A percentile compares a stretch with the other conserved stretches of the same genome.
Conservation (phyloP, 495 filamentous ascomycete species). For the Alectoria sarmentosa region DNA sequence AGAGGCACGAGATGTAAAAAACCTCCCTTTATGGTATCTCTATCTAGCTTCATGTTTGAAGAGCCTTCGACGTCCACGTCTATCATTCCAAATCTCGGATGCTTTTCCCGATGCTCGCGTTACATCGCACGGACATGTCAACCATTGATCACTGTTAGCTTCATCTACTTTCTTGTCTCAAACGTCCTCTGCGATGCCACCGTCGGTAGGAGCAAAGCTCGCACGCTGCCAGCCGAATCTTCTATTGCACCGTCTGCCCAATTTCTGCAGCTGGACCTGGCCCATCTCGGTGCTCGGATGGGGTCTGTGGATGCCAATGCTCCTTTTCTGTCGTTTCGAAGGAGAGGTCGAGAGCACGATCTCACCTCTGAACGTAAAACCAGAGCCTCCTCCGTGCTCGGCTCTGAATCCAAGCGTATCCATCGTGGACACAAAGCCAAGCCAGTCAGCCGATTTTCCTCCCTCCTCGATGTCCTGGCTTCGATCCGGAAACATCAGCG, state of each 20-base stretch:
- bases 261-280: neutral
- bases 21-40: neutral
- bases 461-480: neutral
- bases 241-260: neutral
- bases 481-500: neutral
- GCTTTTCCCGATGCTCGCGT: no score
- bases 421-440: neutral
- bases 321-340: neutral
- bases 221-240: neutral
- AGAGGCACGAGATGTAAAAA: neutral
- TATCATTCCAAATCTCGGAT: neutral
- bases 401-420: neutral
- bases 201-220: neutral
- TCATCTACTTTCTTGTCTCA: neutral
- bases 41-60: neutral
- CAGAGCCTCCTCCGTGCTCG: neutral
- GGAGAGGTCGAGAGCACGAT: neutral
- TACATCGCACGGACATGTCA: no score
- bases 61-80: neutral
- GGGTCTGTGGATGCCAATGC: neutral
- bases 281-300: neutral
- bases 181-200: neutral
- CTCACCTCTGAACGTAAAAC: neutral
- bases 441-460: neutral
- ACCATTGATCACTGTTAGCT: no score